Percentiles rank a stretch among this genome's conserved stretches.
phyloP scores from a whole-genome alignment of 331 rosid genomes.

The Pyracantha coccinea region DNA sequence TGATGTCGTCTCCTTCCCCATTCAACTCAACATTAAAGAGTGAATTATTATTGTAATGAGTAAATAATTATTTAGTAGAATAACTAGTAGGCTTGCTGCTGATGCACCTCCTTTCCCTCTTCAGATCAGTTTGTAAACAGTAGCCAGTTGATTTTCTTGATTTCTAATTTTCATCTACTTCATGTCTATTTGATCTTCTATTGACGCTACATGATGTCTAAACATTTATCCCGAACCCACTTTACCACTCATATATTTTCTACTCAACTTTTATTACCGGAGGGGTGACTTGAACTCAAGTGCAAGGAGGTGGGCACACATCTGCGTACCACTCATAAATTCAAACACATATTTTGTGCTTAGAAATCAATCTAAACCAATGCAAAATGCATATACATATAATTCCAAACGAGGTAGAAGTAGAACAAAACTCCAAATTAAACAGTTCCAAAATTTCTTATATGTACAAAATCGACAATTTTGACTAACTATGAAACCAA shows the following conservation, averaged over 20 bases:
- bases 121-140: background rate
- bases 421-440: too few relatives aligned
- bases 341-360: too few relatives aligned
- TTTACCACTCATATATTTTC: background rate
- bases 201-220: background rate
- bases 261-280: background rate
- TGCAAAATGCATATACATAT: too few relatives aligned
- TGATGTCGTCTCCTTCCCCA: slow-evolving; percentile 10
- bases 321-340: too few relatives aligned
- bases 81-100: background rate
- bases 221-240: background rate
- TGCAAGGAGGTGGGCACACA: background rate
- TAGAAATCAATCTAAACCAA: too few relatives aligned
- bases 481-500: too few relatives aligned
- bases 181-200: background rate
- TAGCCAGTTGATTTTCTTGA: background rate
- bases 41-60: background rate
- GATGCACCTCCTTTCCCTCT: background rate
- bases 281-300: background rate
- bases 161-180: background rate
- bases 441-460: too few relatives aligned
- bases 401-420: too few relatives aligned
- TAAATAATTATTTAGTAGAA: background rate
- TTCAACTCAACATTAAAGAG: background rate
- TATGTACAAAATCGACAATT: too few relatives aligned